Conservation (phyloP, 2,329 filamentous ascomycete genomes). For the Tolypocladium tundrense region DNA sequence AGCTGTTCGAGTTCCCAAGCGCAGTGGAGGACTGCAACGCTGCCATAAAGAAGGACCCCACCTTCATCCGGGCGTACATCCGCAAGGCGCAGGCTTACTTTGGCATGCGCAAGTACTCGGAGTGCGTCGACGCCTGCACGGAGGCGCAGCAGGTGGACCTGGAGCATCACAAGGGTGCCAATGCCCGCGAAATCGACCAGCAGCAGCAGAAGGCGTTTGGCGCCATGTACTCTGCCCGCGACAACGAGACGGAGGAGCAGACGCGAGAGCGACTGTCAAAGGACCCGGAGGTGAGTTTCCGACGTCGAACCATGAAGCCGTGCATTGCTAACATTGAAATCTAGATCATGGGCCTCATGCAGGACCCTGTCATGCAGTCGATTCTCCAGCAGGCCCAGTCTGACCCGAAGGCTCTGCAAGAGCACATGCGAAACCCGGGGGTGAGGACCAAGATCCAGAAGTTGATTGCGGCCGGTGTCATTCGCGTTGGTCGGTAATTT, state of each 20-base stretch:
- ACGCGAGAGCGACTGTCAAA: constrained; percentile 82
- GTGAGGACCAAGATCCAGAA: constrained; percentile 90
- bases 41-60: constrained; percentile 82
- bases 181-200: constrained; percentile 83
- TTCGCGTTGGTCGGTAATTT: constrained; percentile 53
- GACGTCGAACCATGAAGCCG: background rate
- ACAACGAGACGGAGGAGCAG: constrained; percentile 94
- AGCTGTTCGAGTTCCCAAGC: constrained; percentile 89
- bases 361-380: constrained; percentile 95
- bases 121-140: constrained; percentile 79
- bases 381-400: constrained; percentile 95
- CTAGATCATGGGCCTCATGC: constrained; percentile 78
- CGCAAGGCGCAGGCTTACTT: constrained; percentile 93
- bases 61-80: constrained; percentile 92
- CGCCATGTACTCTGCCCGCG: constrained; percentile 81
- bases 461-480: constrained; percentile 84
- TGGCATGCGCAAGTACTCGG: constrained; percentile 97
- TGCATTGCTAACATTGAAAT: background rate
- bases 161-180: constrained; percentile 58
- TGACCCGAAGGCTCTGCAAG: constrained; percentile 82
- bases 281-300: constrained; percentile 69
- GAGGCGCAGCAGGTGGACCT: constrained; percentile 71
- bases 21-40: constrained; percentile 87
- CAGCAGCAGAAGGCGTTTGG: constrained; percentile 88
- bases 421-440: constrained; percentile 90